Conservation (phyloP, 768 basidiomycete genomes). For the Tylopilus plumbeoviolaceoides region DNA sequence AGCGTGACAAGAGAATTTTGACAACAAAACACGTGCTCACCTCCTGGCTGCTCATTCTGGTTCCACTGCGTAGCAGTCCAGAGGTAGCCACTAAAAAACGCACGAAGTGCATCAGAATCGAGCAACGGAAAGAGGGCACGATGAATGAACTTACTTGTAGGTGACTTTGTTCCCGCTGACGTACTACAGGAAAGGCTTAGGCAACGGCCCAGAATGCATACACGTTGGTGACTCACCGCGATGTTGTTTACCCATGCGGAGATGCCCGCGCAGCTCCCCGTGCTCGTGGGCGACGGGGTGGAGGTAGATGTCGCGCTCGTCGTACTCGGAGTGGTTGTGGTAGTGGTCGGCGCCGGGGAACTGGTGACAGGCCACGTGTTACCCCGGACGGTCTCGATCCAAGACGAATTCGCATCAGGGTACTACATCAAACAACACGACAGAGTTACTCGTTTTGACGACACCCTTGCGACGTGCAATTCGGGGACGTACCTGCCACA, state of each 20-base stretch:
- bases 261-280: conserved; percentile 8
- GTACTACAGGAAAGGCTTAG: not conserved
- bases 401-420: conserved; percentile 36
- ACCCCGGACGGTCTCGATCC: conserved; percentile 39
- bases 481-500: conserved; percentile 35
- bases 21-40: conserved; percentile 5
- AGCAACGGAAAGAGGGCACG: not conserved
- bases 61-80: conserved; percentile 51
- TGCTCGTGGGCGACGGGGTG: conserved; percentile 18
- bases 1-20: not conserved
- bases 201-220: not conserved
- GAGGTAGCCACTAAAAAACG: conserved; percentile 36
- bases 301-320: conserved; percentile 1
- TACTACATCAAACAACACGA: conserved; percentile 20
- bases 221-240: not conserved
- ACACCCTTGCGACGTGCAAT: not conserved
- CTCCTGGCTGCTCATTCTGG: conserved; percentile 34
- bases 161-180: not conserved
- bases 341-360: not conserved
- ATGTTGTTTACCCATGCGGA: not conserved
- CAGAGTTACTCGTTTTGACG: not conserved
- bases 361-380: conserved; percentile 32
- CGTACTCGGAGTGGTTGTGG: not conserved
- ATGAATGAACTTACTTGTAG: not conserved
- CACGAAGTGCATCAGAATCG: not conserved